Evolutionary conservation across 2,329 filamentous ascomycete genomes (phyloP).

Genomic region (Magnaporthiopsis rhizophila): DNA sequence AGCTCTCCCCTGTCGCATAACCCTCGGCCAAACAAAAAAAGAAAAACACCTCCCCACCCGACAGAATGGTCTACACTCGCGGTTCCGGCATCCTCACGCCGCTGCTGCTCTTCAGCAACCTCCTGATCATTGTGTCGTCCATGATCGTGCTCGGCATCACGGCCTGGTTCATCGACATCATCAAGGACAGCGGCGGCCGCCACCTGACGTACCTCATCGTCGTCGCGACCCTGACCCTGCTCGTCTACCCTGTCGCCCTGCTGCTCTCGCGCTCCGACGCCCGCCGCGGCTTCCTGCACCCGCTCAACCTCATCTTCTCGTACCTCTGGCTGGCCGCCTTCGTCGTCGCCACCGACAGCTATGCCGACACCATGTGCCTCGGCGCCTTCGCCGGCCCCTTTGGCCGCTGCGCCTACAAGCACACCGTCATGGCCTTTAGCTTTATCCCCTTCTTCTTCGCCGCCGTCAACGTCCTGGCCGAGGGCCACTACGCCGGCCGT

Average conservation of each 20-base stretch:
- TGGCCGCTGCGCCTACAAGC: conserved; percentile 4
- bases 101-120: not conserved
- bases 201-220: conserved; percentile 5
- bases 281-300: conserved; percentile 5
- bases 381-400: not conserved
- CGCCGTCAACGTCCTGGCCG: not conserved
- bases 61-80: not conserved
- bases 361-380: not conserved
- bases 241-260: conserved; percentile 6
- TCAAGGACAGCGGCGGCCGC: not conserved
- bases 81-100: not conserved
- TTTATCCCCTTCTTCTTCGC: conserved; percentile 7
- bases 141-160: conserved; percentile 4
- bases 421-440: conserved; percentile 7
- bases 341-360: conserved; percentile 3
- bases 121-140: not conserved
- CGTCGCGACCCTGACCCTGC: conserved; percentile 3
- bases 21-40: not conserved
- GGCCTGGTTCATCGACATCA: conserved; percentile 2
- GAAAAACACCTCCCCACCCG: too few species aligned
- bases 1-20: not conserved
- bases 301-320: conserved; percentile 7
- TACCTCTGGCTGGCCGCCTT: conserved; percentile 8
- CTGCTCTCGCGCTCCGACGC: conserved; percentile 3
- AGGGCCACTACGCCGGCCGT: not conserved